Conservation (phyloP, 2,329 filamentous ascomycete genomes). For the Stachybotrys elegans region DNA sequence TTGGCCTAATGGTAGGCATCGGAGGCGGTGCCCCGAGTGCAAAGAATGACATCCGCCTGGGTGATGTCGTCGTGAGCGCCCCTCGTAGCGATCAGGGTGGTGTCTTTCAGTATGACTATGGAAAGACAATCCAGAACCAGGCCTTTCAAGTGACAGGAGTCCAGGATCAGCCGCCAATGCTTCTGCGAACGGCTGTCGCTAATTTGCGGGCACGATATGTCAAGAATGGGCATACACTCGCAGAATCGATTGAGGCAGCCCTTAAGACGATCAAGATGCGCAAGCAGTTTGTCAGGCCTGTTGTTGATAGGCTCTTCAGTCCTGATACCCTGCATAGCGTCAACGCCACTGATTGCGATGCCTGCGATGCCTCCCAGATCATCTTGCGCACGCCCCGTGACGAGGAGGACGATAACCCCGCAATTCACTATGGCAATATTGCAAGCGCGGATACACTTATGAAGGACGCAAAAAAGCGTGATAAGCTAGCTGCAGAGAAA, state of each 20-base stretch:
- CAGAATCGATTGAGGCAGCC: conserved; percentile 1
- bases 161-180: conserved; percentile 12
- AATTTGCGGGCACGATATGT: conserved; percentile 6
- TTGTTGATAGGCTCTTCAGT: conserved; percentile 8
- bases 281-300: conserved; percentile 5
- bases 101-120: conserved; percentile 21
- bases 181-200: conserved; percentile 9
- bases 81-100: conserved; percentile 5
- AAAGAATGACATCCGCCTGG: conserved; percentile 27
- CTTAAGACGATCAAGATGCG: conserved; percentile 8
- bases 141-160: conserved; percentile 8
- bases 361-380: not conserved
- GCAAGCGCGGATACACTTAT: not conserved
- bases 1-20: conserved; percentile 10
- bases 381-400: not conserved
- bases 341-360: not conserved
- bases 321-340: conserved; percentile 4
- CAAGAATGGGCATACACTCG: conserved; percentile 9
- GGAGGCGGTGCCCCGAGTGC: conserved; percentile 27
- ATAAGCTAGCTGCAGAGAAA: not conserved
- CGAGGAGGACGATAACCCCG: not conserved
- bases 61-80: conserved; percentile 17
- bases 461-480: not conserved
- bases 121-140: conserved; percentile 14
- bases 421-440: not conserved